These are phyloP conservation scores for Alternaria incomplexa DNA, from an alignment of 2,329 filamentous ascomycete genomes.

Conservation along the genomic window DNA sequence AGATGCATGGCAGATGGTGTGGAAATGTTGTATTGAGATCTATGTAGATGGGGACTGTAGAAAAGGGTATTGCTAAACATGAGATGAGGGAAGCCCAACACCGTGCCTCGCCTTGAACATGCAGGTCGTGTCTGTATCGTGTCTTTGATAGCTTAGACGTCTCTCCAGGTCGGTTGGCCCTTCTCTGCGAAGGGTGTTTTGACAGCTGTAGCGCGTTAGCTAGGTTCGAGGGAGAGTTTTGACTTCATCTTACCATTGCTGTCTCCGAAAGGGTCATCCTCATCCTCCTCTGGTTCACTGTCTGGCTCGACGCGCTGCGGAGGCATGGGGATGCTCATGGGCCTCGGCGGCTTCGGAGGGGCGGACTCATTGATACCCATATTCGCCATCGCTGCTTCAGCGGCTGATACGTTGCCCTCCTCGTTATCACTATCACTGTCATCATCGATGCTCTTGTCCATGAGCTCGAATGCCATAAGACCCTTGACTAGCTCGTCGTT, in stretches of 20 bases:
- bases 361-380: conserved; percentile 51
- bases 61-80: conserved; percentile 7
- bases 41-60: background rate
- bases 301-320: conserved; percentile 57
- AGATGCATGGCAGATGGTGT: background rate
- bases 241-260: conserved; percentile 68
- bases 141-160: conserved; percentile 31
- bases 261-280: conserved; percentile 88
- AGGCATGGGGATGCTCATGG: conserved; percentile 50
- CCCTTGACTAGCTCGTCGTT: conserved; percentile 96
- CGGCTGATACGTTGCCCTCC: conserved; percentile 23
- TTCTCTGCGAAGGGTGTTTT: conserved; percentile 55
- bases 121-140: background rate
- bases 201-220: conserved; percentile 52
- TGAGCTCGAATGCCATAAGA: conserved; percentile 91
- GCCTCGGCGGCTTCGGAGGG: conserved; percentile 59
- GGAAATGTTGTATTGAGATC: background rate
- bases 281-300: conserved; percentile 63
- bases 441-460: conserved; percentile 83
- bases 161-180: conserved; percentile 45
- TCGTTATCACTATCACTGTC: conserved; percentile 69
- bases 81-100: background rate
- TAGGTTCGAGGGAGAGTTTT: background rate
- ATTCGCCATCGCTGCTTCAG: conserved; percentile 53
- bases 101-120: background rate